phyloP scores from a whole-genome alignment of 2,329 filamentous ascomycete species.

The Colletotrichum musae region DNA sequence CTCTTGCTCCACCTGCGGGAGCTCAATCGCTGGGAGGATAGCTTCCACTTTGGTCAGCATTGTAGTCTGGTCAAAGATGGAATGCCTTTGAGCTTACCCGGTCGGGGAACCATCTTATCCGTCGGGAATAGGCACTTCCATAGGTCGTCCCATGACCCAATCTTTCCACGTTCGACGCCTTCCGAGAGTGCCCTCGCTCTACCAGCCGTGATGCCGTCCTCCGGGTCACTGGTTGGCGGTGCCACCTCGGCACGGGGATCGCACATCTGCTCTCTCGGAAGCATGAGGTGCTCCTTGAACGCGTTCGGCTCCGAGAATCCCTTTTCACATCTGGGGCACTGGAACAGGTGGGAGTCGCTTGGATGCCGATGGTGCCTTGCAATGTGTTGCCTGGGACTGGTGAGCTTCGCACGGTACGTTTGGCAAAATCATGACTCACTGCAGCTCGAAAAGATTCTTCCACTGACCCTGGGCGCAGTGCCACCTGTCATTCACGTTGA shows the following conservation, averaged over 20 bases:
- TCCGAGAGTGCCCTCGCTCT: conserved; percentile 13
- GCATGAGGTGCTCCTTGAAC: conserved; percentile 54
- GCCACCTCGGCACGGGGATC: conserved; percentile 42
- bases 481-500: conserved; percentile 61
- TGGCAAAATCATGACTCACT: background rate
- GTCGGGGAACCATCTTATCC: conserved; percentile 20
- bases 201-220: conserved; percentile 23
- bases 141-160: conserved; percentile 31
- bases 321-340: conserved; percentile 57
- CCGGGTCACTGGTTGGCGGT: background rate
- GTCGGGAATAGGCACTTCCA: conserved; percentile 32
- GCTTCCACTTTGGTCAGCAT: conserved; percentile 8
- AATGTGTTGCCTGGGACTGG: conserved; percentile 54
- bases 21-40: conserved; percentile 30
- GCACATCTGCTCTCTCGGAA: conserved; percentile 59
- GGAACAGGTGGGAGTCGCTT: conserved; percentile 52
- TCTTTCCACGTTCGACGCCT: background rate
- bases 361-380: conserved; percentile 59
- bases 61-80: fast-evolving
- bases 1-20: conserved; percentile 35
- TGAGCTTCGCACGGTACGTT: background rate
- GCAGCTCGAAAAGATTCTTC: conserved; percentile 55
- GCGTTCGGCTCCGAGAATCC: conserved; percentile 55
- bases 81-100: conserved; percentile 12
- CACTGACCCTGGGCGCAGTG: conserved; percentile 60